phyloP scores from a whole-genome alignment of 148 eudicot genomes.

The Drosera capensis region DNA sequence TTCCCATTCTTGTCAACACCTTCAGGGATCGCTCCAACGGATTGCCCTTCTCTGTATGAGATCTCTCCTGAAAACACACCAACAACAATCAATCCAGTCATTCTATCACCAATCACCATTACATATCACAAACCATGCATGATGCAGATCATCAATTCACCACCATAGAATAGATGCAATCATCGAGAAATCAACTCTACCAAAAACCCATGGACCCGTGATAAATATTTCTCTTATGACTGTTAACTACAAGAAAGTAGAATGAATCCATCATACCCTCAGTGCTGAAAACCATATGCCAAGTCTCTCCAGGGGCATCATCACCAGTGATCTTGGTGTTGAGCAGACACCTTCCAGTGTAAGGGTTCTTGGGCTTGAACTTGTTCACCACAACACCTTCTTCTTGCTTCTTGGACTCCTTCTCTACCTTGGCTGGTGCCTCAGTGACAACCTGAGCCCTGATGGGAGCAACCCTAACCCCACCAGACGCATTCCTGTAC shows the following conservation, averaged over 20 bases:
- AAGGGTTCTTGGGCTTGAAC: slow-evolving; percentile 85
- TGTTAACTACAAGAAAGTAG: background rate
- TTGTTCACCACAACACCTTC: slow-evolving; percentile 83
- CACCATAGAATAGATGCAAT: no score
- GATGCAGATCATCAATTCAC: no score
- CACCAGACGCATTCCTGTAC: slow-evolving; percentile 43
- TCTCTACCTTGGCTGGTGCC: slow-evolving; percentile 62
- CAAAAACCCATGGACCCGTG: no score
- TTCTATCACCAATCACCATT: no score
- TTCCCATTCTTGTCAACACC: slow-evolving; percentile 93
- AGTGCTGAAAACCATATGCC: slow-evolving; percentile 96
- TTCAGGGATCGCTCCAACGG: slow-evolving; percentile 89
- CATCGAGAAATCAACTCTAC: no score
- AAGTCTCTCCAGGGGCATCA: slow-evolving; percentile 98
- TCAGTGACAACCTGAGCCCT: slow-evolving; percentile 80
- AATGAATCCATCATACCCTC: slow-evolving; percentile 36
- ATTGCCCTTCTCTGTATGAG: slow-evolving; percentile 94
- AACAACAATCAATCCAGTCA: no score
- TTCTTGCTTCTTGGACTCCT: slow-evolving; percentile 72
- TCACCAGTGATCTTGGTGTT: slow-evolving; percentile 94
- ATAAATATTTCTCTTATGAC: no score
- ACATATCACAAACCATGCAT: no score
- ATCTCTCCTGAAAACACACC: slow-evolving; percentile 54
- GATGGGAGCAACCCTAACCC: slow-evolving; percentile 32
- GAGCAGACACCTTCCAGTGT: slow-evolving; percentile 63